A percentile compares a stretch with the other conserved stretches of the same genome.
Conservation (phyloP, 208 protist species). For the Acanthamoeba divionensis region DNA sequence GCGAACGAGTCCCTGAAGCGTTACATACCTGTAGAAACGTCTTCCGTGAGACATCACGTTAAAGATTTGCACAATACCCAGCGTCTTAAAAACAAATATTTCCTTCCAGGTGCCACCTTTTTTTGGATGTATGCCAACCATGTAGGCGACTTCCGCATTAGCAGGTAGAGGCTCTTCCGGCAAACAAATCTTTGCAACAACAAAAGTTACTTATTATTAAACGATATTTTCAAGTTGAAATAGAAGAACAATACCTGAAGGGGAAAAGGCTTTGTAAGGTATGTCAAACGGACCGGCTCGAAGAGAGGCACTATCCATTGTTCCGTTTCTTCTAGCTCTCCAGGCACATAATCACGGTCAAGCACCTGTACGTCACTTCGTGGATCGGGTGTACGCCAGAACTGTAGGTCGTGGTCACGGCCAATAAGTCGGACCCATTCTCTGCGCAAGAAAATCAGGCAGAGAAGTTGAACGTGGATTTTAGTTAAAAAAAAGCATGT, state of each 20-base stretch:
- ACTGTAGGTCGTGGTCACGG: slow-evolving; percentile 70
- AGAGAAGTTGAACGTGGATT: too few relatives aligned
- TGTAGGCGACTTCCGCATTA: slow-evolving; percentile 32
- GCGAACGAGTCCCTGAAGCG: too few relatives aligned
- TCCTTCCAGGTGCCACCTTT: slow-evolving; percentile 58
- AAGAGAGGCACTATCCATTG: slow-evolving; percentile 65
- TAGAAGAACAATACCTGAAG: background rate
- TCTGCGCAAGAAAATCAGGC: too few relatives aligned
- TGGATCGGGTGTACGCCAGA: slow-evolving; percentile 60
- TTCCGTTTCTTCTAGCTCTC: slow-evolving; percentile 62
- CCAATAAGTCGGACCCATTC: slow-evolving; percentile 68
- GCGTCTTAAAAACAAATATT: slow-evolving; percentile 56
- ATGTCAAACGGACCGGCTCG: slow-evolving; percentile 64
- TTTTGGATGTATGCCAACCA: slow-evolving; percentile 43
- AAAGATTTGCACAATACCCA: slow-evolving; percentile 61
- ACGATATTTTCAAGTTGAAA: background rate
- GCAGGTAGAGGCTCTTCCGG: slow-evolving; percentile 46
- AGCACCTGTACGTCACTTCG: background rate
- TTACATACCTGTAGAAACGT: slow-evolving; percentile 65
- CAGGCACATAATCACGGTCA: slow-evolving; percentile 66
- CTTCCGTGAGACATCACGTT: slow-evolving; percentile 66
- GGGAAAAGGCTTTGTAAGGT: slow-evolving; percentile 36
- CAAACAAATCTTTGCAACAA: slow-evolving; percentile 5
- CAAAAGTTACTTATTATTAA: background rate
- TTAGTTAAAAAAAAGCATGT: too few relatives aligned